Conservation (phyloP, 176 grass and related monocot genomes). For the Guadua angustifolia region DNA sequence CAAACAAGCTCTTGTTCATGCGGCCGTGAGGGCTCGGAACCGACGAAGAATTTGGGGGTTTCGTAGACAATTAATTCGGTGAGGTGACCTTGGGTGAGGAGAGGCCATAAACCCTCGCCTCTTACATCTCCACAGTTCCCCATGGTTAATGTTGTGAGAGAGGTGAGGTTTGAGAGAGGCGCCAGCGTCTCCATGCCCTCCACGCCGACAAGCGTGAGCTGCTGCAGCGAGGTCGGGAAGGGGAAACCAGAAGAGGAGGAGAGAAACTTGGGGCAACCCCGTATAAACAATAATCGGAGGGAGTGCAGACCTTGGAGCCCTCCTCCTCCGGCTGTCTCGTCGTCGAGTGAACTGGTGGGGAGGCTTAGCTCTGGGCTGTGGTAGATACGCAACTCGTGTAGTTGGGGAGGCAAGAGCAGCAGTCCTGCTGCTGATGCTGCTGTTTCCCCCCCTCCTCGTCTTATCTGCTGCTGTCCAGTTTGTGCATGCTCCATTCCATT, state of each 20-base stretch:
- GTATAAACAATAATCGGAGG: rapidly evolving
- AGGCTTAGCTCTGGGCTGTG: rapidly evolving
- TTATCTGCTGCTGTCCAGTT: too few species aligned
- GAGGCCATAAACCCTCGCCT: background rate
- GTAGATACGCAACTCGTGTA: rapidly evolving
- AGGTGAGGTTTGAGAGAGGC: constrained; percentile 24
- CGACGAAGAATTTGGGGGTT: background rate
- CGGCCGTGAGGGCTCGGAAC: background rate
- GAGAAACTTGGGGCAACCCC: rapidly evolving
- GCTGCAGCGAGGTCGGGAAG: background rate
- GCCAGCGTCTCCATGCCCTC: background rate
- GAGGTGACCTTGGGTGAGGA: background rate
- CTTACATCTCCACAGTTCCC: rapidly evolving
- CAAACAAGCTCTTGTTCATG: background rate
- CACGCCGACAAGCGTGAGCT: rapidly evolving
- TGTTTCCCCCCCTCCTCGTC: too few species aligned
- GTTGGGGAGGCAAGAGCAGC: background rate
- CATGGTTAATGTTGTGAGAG: rapidly evolving
- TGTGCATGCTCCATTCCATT: background rate
- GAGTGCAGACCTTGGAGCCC: background rate
- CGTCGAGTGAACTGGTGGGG: too few species aligned
- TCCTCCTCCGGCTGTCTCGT: too few species aligned
- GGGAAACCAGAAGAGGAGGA: background rate
- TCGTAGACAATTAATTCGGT: rapidly evolving
- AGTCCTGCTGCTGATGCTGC: too few species aligned